Evolutionary conservation across 1,284 basidiomycete species (phyloP), one percentile per base, ranked within the genome.

Genomic region (Irpex sp.): DNA sequence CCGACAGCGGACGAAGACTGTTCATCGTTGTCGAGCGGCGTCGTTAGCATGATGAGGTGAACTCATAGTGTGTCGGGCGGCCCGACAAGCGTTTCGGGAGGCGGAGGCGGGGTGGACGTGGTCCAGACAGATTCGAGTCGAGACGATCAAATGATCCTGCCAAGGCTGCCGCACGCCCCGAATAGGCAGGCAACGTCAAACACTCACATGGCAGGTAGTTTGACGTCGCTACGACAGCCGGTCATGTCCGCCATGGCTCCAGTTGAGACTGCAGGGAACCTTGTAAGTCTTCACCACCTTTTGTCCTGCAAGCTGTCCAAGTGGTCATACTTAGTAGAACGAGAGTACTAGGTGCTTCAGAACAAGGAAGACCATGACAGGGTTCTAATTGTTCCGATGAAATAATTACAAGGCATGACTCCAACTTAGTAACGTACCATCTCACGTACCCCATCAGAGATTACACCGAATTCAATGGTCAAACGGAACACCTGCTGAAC

Each of bases 361-460:
- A 35, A 55, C 53, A 55, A 55, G 53, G 53, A 17, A 21, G 9
- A 55, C 13, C 26, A 33, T 31, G 13, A 2, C 11, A 6, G 53
- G 19, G 21, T 17, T 55, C 53, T 43, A 26, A 55, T 55, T 31
- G 26, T 55, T 55, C 33, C 53, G 33, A 55, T 55, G 21, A 26
- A 17, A 55, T 21, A 55, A 55, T 55, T 31, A 55, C 53, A 55
- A 55, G 53, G 53, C 53, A 35, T 35, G 53, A 19, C 49, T 17
- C 49, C 17, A 19, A 51, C 49, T 9, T 51, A 17, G 53, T 55
- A 55, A 55, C 53, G 53, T 55, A 55, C 21, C 53, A 55, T 55
- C 53, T 55, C 39, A 43, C 33, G 53, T 55, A 33, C 53, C 53
- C 33, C 53, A 55, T 55, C 53, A 55, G 19, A 11, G 53, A 55